Conservation (phyloP, 1,139 yeast genomes). For the Sugiyamaella japonica region DNA sequence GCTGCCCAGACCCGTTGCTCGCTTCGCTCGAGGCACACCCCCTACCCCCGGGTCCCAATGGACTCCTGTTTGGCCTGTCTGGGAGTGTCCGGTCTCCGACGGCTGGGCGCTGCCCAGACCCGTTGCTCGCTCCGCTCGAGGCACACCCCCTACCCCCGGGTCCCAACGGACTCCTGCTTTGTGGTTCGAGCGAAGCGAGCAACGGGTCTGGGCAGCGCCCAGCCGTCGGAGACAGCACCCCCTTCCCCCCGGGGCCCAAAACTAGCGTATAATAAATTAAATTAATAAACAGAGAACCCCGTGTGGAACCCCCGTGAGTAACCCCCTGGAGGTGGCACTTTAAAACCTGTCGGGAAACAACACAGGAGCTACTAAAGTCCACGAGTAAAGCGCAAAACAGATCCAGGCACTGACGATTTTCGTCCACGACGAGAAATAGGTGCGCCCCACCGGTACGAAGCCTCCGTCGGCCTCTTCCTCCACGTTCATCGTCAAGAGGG, state of each 20-base stretch:
- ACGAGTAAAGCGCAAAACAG: slow-evolving; percentile 78
- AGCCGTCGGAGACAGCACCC: neutral
- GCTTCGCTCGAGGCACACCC: neutral
- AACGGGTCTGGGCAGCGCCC: neutral
- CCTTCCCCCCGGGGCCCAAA: no score
- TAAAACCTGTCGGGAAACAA: slow-evolving; percentile 82
- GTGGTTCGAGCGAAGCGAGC: neutral
- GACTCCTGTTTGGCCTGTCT: neutral
- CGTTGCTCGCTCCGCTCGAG: neutral
- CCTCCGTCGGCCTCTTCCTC: slow-evolving; percentile 82
- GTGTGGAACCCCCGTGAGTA: no score
- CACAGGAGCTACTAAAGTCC: slow-evolving; percentile 92
- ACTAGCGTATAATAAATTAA: no score
- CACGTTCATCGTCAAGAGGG: slow-evolving; percentile 87
- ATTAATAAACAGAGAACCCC: no score
- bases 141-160: neutral
- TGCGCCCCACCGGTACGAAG: slow-evolving; percentile 95
- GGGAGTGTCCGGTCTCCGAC: no score
- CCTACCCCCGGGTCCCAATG: neutral
- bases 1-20: neutral
- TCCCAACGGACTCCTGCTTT: no score
- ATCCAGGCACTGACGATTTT: slow-evolving; percentile 92
- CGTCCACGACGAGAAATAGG: slow-evolving; percentile 94
- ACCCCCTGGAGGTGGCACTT: no score
- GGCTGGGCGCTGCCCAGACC: neutral